Base-by-base conservation (phyloP, 2,329 filamentous ascomycete species). In the Aspergillus thermomutatus region DNA sequence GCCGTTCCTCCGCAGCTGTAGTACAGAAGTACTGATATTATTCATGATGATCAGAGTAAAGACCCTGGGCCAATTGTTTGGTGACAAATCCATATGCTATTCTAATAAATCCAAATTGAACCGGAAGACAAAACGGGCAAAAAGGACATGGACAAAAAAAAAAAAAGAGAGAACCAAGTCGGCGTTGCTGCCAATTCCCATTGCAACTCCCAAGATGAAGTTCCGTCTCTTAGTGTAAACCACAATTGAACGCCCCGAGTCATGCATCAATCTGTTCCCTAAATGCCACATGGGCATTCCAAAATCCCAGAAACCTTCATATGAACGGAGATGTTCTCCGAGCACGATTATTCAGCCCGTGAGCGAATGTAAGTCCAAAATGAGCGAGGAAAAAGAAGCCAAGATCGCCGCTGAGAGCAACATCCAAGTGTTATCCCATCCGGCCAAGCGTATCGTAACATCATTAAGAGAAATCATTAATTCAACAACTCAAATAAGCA, bases 361-460 rank as follows among this genome's bases (percentile, higher is more conserved):
- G 7, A 37, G 17, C 14, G 14, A 37, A 7, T 10, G 21, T 31
- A 14, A 17, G 34, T 5, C 21, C 40, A 21, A 26, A 51, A 55
- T 23, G 7, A 40, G 14, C 7, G 19, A 53, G 26, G 31, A 41
- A 23, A 51, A 48, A 14, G n/a, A 19, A n/a, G 27, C 25, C 27
- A 50, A 43, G n/a, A 37, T n/a, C 5, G 31, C 31, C 31, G 31
- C 14, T 14, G 31, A 37, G 31, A 37, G 31, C 8, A 46, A 21
- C 21, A 46, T 14, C 11, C 23, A 17, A 46, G 17, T 8, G 23
- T 45, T 45, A 25, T 46, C 31, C 53, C 10, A 51, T 23, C 19
- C 50, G 21, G 40, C 21, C 14, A 11, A 40, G 34, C 4, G 25
- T 45, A 58, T 58, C 56, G 47, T 55, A 52, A 47, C 51, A 52